A percentile compares a stretch with the other conserved stretches of the same genome.
phyloP scores from a whole-genome alignment of 495 filamentous ascomycete genomes.

The Hypoxylon fuscum region DNA sequence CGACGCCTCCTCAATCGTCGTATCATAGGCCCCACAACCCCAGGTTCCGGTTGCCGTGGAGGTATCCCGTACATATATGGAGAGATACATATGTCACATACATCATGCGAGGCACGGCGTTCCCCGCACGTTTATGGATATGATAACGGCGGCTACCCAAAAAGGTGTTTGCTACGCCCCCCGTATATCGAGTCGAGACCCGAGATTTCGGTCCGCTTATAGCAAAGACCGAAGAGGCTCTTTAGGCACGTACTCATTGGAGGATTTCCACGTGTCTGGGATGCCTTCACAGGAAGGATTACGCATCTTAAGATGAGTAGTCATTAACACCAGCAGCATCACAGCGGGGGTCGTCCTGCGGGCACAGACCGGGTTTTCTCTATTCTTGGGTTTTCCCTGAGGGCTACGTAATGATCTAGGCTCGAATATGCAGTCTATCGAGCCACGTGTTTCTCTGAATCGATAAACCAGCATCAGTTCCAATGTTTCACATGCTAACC shows the following conservation, averaged over 20 bases:
- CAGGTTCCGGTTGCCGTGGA: slow-evolving; percentile 15
- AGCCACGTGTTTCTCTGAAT: slow-evolving; percentile 21
- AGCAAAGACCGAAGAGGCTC: slow-evolving; percentile 21
- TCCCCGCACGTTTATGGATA: slow-evolving; percentile 25
- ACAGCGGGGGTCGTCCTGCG: slow-evolving; percentile 20
- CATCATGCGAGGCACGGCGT: slow-evolving; percentile 35
- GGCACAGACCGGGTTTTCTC: slow-evolving; percentile 13
- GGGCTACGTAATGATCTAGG: slow-evolving; percentile 19
- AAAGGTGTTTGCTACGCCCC: slow-evolving; percentile 14
- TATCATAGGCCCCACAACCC: slow-evolving; percentile 34
- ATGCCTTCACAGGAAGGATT: slow-evolving; percentile 1
- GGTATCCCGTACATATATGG: slow-evolving; percentile 6
- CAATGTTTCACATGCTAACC: background rate
- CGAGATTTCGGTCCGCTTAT: slow-evolving; percentile 21
- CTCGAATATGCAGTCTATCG: background rate
- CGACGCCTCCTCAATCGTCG: slow-evolving; percentile 30
- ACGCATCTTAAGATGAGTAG: slow-evolving; percentile 20
- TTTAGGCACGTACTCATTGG: slow-evolving; percentile 21
- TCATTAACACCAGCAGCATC: slow-evolving; percentile 9
- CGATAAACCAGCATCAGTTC: background rate
- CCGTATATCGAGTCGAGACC: slow-evolving; percentile 22
- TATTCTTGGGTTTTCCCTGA: slow-evolving; percentile 19
- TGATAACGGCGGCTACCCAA: slow-evolving; percentile 19
- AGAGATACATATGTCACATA: slow-evolving; percentile 23
- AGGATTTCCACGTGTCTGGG: slow-evolving; percentile 16